Base-by-base conservation (phyloP, 768 basidiomycete species). In the Tephrocybe rancida region DNA sequence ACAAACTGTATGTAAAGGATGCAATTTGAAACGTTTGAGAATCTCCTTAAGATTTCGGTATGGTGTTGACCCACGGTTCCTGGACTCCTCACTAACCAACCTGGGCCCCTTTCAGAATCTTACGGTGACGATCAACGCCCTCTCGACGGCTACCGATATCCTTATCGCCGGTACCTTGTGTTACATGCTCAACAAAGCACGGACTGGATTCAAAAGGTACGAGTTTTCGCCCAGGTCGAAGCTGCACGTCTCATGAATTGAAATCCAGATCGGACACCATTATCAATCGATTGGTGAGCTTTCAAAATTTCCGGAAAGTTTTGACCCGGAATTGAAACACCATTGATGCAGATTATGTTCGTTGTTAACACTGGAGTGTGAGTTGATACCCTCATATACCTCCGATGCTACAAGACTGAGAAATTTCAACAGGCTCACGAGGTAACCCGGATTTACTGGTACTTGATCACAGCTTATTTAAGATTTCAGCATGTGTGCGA, bases 171-270 rank as follows among this genome's bases (percentile, higher is more conserved):
- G 52, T 10, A 70, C 71, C n/a, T 70, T 84, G 1, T 80, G 76
- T 52, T 56, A 63, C 48, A 58, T 85, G 55, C 67, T 84, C 29
- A 73, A 78, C 18, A 67, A 53, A 18, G 75, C 79, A 1, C 71
- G 80, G 5, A 81, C 81, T 16, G 80, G 81, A 3, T 83, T 82
- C 65, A 72, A 70, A 47, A 78, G 65, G 80, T 73, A 44, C 9
- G 63, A 19, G 39, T 18, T 39, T 29, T 19, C 13, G 8, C 13
- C 1, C 25, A 5, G 10, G 7, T 27, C 14, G 21, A 6, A 18
- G 8, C 14, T n/a, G 24, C 21, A 16, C 9, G 19, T 22, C 18
- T 29, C 22, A 21, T 55, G 49, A n/a, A n/a, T n/a, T n/a, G n/a
- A n/a, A n/a, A n/a, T n/a, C n/a, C 27, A 72, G 77, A 54, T 76